Conservation (phyloP, 139 green algal genomes). For the Marvania coccoides region DNA sequence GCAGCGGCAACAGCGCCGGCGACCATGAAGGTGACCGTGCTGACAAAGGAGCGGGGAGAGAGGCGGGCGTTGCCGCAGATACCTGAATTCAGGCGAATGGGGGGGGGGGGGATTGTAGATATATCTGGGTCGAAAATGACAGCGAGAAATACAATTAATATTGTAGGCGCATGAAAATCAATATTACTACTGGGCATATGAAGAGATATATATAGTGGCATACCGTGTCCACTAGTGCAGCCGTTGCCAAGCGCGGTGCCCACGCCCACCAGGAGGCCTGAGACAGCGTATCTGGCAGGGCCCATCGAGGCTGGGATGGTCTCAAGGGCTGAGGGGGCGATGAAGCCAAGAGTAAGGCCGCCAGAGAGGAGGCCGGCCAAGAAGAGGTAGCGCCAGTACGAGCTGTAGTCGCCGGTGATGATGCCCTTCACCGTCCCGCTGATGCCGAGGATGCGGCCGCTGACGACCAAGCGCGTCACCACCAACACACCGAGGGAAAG, state of each 20-base stretch:
- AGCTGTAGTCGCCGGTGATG: background rate
- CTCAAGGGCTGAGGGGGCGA: constrained; percentile 15
- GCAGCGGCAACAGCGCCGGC: constrained; percentile 30
- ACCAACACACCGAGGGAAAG: background rate
- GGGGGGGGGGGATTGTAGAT: background rate
- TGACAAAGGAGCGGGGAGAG: constrained; percentile 23
- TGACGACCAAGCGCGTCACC: background rate
- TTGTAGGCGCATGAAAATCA: background rate
- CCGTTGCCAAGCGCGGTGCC: constrained; percentile 63
- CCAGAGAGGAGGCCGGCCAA: constrained; percentile 14
- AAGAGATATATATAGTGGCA: no score
- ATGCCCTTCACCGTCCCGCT: constrained; percentile 11
- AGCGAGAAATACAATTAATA: no score
- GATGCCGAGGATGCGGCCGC: constrained; percentile 19
- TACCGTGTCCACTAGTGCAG: constrained; percentile 74
- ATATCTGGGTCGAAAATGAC: background rate
- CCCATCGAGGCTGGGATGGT: background rate
- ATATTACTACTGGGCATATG: constrained; percentile 3
- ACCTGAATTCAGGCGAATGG: no score
- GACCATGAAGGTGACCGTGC: constrained; percentile 49
- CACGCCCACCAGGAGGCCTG: constrained; percentile 57
- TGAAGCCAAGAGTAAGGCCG: background rate
- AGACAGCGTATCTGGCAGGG: background rate
- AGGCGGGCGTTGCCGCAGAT: constrained; percentile 45
- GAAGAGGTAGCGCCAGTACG: constrained; percentile 16